A percentile compares a stretch with the other conserved stretches of the same genome.
phyloP scores from a whole-genome alignment of 2,329 filamentous ascomycete species.

The Ilyonectria destructans region DNA sequence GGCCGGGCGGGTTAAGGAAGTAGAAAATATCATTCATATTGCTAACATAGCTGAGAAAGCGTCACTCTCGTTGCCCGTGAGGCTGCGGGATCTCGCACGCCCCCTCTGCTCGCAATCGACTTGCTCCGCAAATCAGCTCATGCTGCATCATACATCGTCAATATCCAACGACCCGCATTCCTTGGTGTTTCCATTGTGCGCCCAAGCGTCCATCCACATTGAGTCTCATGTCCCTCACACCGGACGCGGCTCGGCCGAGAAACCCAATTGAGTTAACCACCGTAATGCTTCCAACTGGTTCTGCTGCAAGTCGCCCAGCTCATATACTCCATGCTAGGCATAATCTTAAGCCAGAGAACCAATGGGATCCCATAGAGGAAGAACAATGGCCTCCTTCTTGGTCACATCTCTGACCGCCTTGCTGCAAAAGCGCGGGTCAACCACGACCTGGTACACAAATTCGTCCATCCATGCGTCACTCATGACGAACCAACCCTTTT shows the following conservation, averaged over 20 bases:
- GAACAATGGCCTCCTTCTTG: conserved; percentile 77
- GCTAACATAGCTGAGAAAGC: conserved; percentile 3
- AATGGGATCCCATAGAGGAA: conserved; percentile 88
- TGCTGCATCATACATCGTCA: conserved; percentile 27
- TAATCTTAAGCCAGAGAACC: conserved; percentile 75
- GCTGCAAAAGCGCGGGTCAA: conserved; percentile 79
- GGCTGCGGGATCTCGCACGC: conserved; percentile 24
- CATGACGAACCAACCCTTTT: conserved; percentile 93
- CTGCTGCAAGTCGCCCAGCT: background rate
- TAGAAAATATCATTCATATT: conserved; percentile 34
- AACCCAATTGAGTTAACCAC: background rate
- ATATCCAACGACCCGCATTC: conserved; percentile 24
- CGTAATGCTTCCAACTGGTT: conserved; percentile 5
- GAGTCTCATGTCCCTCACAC: conserved; percentile 3
- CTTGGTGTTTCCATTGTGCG: conserved; percentile 9
- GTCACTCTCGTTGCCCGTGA: conserved; percentile 22
- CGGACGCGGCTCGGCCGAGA: conserved; percentile 15
- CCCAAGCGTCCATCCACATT: conserved; percentile 17
- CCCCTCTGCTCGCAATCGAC: conserved; percentile 12
- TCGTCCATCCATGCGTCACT: conserved; percentile 85
- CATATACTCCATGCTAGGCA: background rate
- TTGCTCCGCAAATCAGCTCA: conserved; percentile 35
- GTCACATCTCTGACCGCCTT: conserved; percentile 80
- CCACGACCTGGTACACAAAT: conserved; percentile 89
- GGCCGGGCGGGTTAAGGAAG: conserved; percentile 8